phyloP scores from a whole-genome alignment of 2,329 filamentous ascomycete species.

The Colletotrichum aenigma region DNA sequence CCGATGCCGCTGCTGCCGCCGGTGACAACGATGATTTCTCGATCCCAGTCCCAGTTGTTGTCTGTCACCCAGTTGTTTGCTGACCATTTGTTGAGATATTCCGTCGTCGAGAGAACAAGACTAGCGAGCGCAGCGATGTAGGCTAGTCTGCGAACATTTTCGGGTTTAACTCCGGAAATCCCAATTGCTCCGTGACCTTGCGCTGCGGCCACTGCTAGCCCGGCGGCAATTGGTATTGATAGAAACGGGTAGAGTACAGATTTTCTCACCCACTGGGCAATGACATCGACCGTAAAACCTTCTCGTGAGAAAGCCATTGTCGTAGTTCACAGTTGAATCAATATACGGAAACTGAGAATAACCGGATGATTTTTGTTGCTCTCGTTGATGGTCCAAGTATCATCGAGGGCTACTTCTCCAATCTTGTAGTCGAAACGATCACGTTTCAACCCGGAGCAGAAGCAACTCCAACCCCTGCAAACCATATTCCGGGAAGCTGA shows the following conservation, averaged over 20 bases:
- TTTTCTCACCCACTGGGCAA: slow-evolving; percentile 19
- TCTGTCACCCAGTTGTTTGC: slow-evolving; percentile 29
- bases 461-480: not conserved
- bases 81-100: slow-evolving; percentile 25
- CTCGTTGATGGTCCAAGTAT: not conserved
- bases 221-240: slow-evolving; percentile 20
- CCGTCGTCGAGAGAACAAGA: slow-evolving; percentile 23
- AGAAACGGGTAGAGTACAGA: slow-evolving; percentile 24
- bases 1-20: slow-evolving; percentile 50
- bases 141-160: not conserved
- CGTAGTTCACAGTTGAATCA: not conserved
- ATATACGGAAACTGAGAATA: not conserved
- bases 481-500: not conserved
- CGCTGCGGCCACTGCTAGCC: slow-evolving; percentile 4
- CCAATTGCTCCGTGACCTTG: not conserved
- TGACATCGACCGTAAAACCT: slow-evolving; percentile 28
- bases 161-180: not conserved
- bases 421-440: not conserved
- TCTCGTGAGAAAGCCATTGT: slow-evolving; percentile 19
- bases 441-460: slow-evolving; percentile 9
- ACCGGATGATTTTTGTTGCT: not conserved
- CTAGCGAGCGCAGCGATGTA: slow-evolving; percentile 17
- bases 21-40: slow-evolving; percentile 48
- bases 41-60: slow-evolving; percentile 37
- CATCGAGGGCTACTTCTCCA: not conserved